A percentile compares a stretch with the other conserved stretches of the same genome.
Conservation (phyloP, 768 basidiomycete genomes). For the Trichaptum fuscoviolaceum region DNA sequence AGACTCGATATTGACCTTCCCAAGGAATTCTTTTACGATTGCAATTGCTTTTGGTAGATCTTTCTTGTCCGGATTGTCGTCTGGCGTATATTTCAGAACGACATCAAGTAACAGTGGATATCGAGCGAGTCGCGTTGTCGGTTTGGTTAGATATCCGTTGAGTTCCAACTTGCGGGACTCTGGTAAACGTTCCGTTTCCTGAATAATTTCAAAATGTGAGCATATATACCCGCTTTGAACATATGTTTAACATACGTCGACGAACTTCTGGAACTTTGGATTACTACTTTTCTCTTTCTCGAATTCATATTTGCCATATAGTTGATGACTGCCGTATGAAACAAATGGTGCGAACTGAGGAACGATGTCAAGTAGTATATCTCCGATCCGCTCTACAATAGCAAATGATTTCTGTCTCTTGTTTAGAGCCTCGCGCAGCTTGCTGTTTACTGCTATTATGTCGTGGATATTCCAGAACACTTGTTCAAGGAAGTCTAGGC, state of each 20-base stretch:
- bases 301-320: slow-evolving; percentile 98
- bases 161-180: slow-evolving; percentile 95
- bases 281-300: slow-evolving; percentile 97
- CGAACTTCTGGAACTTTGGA: slow-evolving; percentile 88
- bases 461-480: slow-evolving; percentile 99
- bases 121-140: slow-evolving; percentile 94
- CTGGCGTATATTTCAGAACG: slow-evolving; percentile 86
- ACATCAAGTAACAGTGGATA: slow-evolving; percentile 93
- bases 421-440: slow-evolving; percentile 87
- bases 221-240: neutral
- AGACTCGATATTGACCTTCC: slow-evolving; percentile 86
- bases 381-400: slow-evolving; percentile 87
- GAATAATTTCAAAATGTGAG: slow-evolving; percentile 5
- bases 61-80: slow-evolving; percentile 82
- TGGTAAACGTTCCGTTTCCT: slow-evolving; percentile 88
- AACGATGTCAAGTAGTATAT: slow-evolving; percentile 82
- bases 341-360: slow-evolving; percentile 92
- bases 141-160: slow-evolving; percentile 97
- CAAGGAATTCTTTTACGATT: slow-evolving; percentile 77
- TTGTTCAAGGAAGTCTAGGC: slow-evolving; percentile 83
- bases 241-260: slow-evolving; percentile 63
- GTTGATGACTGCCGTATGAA: slow-evolving; percentile 90
- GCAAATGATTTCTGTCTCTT: slow-evolving; percentile 95
- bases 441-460: slow-evolving; percentile 86
- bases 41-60: slow-evolving; percentile 70